phyloP scores from a whole-genome alignment of 768 basidiomycete genomes.

The Lentinula lateritia region DNA sequence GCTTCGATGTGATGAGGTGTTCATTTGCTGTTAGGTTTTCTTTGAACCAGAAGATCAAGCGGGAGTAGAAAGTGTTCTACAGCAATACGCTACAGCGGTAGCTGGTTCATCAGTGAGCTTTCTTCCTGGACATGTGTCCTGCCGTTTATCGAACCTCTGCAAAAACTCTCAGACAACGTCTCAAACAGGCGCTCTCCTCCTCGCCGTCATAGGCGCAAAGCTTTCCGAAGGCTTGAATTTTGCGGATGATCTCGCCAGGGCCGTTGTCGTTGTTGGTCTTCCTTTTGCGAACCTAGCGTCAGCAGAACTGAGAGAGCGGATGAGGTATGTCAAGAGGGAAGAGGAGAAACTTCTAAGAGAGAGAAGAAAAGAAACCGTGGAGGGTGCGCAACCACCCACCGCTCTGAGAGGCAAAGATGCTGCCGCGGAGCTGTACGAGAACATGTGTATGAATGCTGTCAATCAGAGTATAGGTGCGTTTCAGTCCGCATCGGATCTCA shows the following conservation, averaged over 20 bases:
- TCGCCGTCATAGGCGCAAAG: conserved; percentile 96
- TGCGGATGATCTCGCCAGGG: conserved; percentile 76
- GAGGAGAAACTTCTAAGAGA: conserved; percentile 33
- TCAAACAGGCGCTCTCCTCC: conserved; percentile 67
- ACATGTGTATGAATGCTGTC: conserved; percentile 89
- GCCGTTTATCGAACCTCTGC: neutral
- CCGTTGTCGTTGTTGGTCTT: conserved; percentile 82
- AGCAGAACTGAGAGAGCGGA: conserved; percentile 83
- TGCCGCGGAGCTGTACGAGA: conserved; percentile 81
- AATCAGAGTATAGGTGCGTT: conserved; percentile 92
- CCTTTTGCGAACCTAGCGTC: conserved; percentile 94
- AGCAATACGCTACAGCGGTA: conserved; percentile 64
- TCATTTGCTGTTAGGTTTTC: conserved; percentile 54
- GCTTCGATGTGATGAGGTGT: no score
- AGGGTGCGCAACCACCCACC: conserved; percentile 21
- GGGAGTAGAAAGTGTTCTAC: conserved; percentile 69
- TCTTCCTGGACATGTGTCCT: neutral
- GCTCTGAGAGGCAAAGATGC: conserved; percentile 50
- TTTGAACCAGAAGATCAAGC: conserved; percentile 75
- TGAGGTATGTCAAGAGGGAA: conserved; percentile 76
- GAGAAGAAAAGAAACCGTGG: conserved; percentile 1
- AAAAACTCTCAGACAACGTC: neutral
- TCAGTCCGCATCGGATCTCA: neutral
- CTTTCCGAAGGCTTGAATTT: conserved; percentile 90
- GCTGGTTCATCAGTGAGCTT: neutral